These are phyloP conservation scores for Daucus carota DNA, from an alignment of 129 eudicot species.

Conservation along the genomic window DNA sequence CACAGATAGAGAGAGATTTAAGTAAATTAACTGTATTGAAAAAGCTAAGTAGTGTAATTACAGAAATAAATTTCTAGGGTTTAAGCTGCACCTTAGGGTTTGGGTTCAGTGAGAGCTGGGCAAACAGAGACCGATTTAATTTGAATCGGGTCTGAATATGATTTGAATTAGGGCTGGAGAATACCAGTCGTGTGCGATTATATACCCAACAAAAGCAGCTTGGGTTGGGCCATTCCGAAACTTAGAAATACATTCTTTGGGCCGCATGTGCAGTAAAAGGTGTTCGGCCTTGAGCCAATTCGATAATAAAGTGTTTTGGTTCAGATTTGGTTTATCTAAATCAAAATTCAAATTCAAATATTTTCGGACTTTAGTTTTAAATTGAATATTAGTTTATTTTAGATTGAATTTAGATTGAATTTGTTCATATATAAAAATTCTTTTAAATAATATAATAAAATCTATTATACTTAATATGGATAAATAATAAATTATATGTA, in stretches of 20 bases:
- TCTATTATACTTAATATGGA: too few species aligned
- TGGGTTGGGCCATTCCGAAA: not conserved
- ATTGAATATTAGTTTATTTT: too few species aligned
- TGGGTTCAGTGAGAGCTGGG: not conserved
- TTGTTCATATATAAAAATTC: too few species aligned
- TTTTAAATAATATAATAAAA: too few species aligned
- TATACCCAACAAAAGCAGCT: not conserved
- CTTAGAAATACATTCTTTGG: not conserved
- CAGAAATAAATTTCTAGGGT: not conserved
- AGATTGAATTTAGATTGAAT: too few species aligned
- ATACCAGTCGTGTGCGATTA: not conserved
- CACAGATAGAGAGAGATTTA: not conserved
- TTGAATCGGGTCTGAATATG: constrained; percentile 1
- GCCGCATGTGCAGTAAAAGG: not conserved
- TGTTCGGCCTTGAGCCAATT: too few species aligned
- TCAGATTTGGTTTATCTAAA: too few species aligned
- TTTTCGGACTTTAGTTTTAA: too few species aligned
- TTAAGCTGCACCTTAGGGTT: not conserved
- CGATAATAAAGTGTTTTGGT: too few species aligned
- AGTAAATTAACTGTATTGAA: not conserved
- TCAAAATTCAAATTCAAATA: too few species aligned
- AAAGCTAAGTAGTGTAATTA: not conserved
- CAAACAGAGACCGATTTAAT: not conserved
- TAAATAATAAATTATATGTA: too few species aligned
- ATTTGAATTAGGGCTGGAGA: not conserved